These are phyloP conservation scores for Dryadomyces quercus-mongolicae DNA, from an alignment of 2,329 filamentous ascomycete species.

Conservation along the genomic window DNA sequence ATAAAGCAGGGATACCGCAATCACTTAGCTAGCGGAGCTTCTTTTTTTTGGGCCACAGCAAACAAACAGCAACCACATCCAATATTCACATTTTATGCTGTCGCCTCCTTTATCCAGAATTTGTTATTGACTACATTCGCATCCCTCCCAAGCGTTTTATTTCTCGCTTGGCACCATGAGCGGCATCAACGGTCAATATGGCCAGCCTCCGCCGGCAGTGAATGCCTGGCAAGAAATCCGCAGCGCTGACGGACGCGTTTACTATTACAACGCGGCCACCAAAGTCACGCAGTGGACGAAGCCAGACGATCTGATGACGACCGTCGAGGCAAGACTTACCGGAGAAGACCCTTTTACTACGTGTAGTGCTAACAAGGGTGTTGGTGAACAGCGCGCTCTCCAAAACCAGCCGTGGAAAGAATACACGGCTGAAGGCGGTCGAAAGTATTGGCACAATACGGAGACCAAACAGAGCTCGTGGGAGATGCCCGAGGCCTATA, in stretches of 20 bases:
- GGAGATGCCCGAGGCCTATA: constrained; percentile 82
- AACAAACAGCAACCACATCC: background rate
- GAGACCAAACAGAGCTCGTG: constrained; percentile 88
- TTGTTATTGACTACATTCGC: background rate
- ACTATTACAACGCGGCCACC: constrained; percentile 82
- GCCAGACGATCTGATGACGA: constrained; percentile 77
- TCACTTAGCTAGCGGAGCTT: background rate
- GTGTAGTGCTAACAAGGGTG: background rate
- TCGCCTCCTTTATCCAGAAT: background rate
- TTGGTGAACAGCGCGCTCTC: constrained; percentile 54
- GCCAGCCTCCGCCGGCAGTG: constrained; percentile 27
- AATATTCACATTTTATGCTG: background rate
- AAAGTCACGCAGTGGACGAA: constrained; percentile 92
- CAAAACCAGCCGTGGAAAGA: constrained; percentile 85
- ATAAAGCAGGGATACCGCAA: background rate
- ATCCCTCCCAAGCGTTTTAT: background rate
- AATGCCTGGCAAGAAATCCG: constrained; percentile 67
- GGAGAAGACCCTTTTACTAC: background rate
- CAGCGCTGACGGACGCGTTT: constrained; percentile 69
- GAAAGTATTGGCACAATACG: constrained; percentile 91
- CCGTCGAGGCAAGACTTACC: constrained; percentile 51
- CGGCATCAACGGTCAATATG: constrained; percentile 35
- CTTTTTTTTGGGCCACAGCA: background rate
- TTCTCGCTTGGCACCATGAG: constrained; percentile 40
- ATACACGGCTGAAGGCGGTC: constrained; percentile 74